phyloP scores from a whole-genome alignment of 768 basidiomycete species.

The Obba rivulosa region DNA sequence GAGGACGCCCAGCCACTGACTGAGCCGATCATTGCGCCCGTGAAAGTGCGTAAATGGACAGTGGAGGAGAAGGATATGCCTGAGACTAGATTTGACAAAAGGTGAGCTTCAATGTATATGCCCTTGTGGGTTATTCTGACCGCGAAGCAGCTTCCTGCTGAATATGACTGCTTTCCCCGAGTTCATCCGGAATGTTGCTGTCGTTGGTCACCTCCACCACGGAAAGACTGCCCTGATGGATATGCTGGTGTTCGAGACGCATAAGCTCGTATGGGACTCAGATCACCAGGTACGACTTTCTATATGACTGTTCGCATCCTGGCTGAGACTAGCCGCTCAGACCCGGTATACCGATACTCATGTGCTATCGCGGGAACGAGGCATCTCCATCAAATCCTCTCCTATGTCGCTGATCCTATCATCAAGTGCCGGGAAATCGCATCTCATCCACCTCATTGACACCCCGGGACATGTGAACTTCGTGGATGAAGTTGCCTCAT shows the following conservation, averaged over 20 bases:
- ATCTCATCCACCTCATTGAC: slow-evolving; percentile 90
- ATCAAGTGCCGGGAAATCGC: slow-evolving; percentile 85
- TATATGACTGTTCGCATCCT: slow-evolving; percentile 8
- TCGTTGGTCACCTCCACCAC: slow-evolving; percentile 96
- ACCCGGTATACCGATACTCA: slow-evolving; percentile 96
- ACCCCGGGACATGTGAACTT: slow-evolving; percentile 99
- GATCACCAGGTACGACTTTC: slow-evolving; percentile 66
- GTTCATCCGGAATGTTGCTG: slow-evolving; percentile 93
- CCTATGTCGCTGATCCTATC: slow-evolving; percentile 92
- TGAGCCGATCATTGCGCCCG: slow-evolving; percentile 92
- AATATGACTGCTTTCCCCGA: slow-evolving; percentile 89
- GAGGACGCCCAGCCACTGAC: slow-evolving; percentile 95
- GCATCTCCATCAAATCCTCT: slow-evolving; percentile 93
- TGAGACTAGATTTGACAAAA: slow-evolving; percentile 95
- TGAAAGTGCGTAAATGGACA: slow-evolving; percentile 92
- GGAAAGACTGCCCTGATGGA: slow-evolving; percentile 97
- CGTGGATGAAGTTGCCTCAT: slow-evolving; percentile 91
- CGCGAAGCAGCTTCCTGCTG: slow-evolving; percentile 68
- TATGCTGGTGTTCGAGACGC: slow-evolving; percentile 96
- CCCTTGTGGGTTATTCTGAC: not conserved
- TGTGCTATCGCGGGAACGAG: slow-evolving; percentile 78
- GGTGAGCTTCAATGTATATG: slow-evolving; percentile 43
- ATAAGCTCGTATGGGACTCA: slow-evolving; percentile 90
- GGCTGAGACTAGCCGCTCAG: slow-evolving; percentile 34
- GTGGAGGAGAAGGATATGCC: slow-evolving; percentile 96